Evolutionary conservation across 176 grass and related monocot species (phyloP), one percentile per base, ranked within the genome.

Genomic region (Alopecurus myosuroides): DNA sequence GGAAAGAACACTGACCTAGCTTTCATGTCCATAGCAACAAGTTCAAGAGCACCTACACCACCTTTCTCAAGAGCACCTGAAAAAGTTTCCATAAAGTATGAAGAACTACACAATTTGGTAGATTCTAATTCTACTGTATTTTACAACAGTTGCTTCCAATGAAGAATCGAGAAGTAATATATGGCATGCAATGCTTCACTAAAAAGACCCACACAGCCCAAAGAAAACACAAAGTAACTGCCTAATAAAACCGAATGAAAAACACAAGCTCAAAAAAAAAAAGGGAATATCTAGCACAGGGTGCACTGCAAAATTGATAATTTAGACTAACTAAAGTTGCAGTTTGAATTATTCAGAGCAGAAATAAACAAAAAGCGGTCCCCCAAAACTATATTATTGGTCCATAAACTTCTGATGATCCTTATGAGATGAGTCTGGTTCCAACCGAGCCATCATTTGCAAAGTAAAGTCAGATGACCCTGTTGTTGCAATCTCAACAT

Each of bases 11-110:
- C 84, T 67, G 84, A 99, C 97, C 97, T 96, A 81, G 97, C 93
- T 94, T 99, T 99, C 97, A 99, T 96, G 84, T 99, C 94, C 97
- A 99, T 99, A 53, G 97, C 97, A 85, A 99, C 97, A 69, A 99
- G 97, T 88, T 99, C 97, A 82, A 99, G 92, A 70, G 97, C 97
- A 69, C 97, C 97, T 76, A 99, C 97, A 89, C 97, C 93, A 84
- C 97, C 97, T 92, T 99, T 99, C 85, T 99, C 97, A 81, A 99
- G 93, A 86, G 93, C 94, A 50, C 86, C 97, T 99, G 82, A 82
- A 94, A 71, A 87, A 35, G 20, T 84, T 80, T 35, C 25, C 39
- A 83, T 35, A 75, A 77, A 57, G 51, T 41, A 15, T 76, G 57
- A 84, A 61, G 22, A 83, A 79, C 20, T 52, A 20, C 45, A 85